Conservation (phyloP, 352 stramenopile species). For the Phytophthora idaei region DNA sequence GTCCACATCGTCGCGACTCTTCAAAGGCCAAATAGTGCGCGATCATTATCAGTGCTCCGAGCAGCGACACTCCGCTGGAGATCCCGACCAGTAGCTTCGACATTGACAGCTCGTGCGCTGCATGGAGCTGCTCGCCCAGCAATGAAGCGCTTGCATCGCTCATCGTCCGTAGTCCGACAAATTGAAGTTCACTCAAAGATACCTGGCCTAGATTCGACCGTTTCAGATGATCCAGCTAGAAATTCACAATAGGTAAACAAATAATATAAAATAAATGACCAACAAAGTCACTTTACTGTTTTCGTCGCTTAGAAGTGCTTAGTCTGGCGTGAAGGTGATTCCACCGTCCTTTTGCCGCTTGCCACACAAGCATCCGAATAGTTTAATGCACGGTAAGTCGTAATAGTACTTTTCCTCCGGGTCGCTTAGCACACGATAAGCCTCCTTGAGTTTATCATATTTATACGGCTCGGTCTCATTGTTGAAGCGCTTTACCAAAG, state of each 20-base stretch:
- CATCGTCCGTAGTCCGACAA: slow-evolving; percentile 13
- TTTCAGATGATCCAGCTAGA: neutral
- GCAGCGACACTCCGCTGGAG: slow-evolving; percentile 49
- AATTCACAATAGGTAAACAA: too few relatives aligned
- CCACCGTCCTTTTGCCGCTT: slow-evolving; percentile 82
- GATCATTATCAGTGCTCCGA: slow-evolving; percentile 55
- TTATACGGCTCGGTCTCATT: slow-evolving; percentile 86
- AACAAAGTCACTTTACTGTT: too few relatives aligned
- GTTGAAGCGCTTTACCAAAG: slow-evolving; percentile 83
- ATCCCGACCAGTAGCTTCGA: slow-evolving; percentile 51
- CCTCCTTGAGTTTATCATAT: slow-evolving; percentile 82
- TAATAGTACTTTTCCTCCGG: slow-evolving; percentile 88
- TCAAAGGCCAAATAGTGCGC: slow-evolving; percentile 62
- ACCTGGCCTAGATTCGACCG: neutral
- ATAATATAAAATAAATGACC: too few relatives aligned
- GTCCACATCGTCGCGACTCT: slow-evolving; percentile 69
- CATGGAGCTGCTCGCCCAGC: slow-evolving; percentile 17
- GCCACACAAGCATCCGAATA: slow-evolving; percentile 78
- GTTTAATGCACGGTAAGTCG: slow-evolving; percentile 83
- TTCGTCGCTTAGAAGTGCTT: neutral
- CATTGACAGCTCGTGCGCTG: slow-evolving; percentile 37
- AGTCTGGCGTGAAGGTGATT: slow-evolving; percentile 80
- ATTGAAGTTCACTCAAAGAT: neutral
- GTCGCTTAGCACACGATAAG: slow-evolving; percentile 78
- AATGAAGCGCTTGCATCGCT: slow-evolving; percentile 9